Evolutionary conservation across 2,329 filamentous ascomycete genomes (phyloP).

Genomic region (Pseudohalonectria lignicola): DNA sequence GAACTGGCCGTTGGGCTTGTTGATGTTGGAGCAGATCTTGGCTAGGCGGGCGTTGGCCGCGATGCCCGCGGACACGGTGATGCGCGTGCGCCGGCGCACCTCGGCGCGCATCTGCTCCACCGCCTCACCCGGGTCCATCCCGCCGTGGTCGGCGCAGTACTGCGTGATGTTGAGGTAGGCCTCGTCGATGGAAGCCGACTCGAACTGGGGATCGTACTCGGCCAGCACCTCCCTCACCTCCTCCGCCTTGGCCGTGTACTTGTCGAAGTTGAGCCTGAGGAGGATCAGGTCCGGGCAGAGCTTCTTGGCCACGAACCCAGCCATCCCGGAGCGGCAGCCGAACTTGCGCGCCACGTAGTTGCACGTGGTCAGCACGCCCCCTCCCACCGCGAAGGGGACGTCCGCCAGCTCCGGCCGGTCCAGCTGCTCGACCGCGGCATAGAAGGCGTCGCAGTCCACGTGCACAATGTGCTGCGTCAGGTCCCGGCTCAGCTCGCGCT

Average conservation of each 20-base stretch:
- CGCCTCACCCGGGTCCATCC: slow-evolving; percentile 60
- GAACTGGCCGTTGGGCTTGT: slow-evolving; percentile 95
- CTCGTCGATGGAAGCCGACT: slow-evolving; percentile 91
- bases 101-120: slow-evolving; percentile 70
- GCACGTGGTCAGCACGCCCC: slow-evolving; percentile 52
- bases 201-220: slow-evolving; percentile 82
- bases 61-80: slow-evolving; percentile 91
- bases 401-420: slow-evolving; percentile 75
- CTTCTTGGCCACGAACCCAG: slow-evolving; percentile 88
- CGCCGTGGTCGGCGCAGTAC: slow-evolving; percentile 61
- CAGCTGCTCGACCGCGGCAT: slow-evolving; percentile 82
- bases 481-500: slow-evolving; percentile 70
- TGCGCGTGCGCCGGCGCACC: slow-evolving; percentile 62
- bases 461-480: slow-evolving; percentile 80
- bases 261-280: slow-evolving; percentile 76
- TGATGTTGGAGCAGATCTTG: slow-evolving; percentile 91
- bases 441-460: slow-evolving; percentile 96
- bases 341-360: slow-evolving; percentile 89
- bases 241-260: slow-evolving; percentile 82
- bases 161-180: slow-evolving; percentile 91
- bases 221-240: slow-evolving; percentile 76
- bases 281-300: slow-evolving; percentile 79
- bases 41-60: slow-evolving; percentile 87
- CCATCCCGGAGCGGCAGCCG: slow-evolving; percentile 91
- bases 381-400: slow-evolving; percentile 83